Conservation (phyloP, 2,329 filamentous ascomycete species). For the Calonectria montana region DNA sequence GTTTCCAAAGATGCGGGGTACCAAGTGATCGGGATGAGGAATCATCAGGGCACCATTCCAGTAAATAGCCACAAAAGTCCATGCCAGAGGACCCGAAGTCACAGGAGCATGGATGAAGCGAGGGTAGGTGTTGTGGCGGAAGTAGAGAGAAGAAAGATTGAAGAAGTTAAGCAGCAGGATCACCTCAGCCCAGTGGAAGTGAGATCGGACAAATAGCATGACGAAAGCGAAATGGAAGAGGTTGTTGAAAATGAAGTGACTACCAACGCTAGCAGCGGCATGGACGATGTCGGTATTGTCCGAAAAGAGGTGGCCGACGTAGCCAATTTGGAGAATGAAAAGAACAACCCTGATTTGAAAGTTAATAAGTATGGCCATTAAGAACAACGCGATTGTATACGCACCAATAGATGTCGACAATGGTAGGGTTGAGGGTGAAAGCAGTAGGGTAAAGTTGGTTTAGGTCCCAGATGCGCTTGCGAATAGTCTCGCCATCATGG, state of each 20-base stretch:
- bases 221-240: conserved; percentile 85
- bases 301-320: conserved; percentile 82
- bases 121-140: conserved; percentile 79
- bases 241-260: conserved; percentile 89
- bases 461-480: conserved; percentile 79
- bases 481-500: conserved; percentile 67
- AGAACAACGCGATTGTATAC: background rate
- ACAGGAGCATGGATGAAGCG: conserved; percentile 81
- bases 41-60: conserved; percentile 90
- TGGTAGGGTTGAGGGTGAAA: conserved; percentile 77
- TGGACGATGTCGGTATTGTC: conserved; percentile 71
- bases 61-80: conserved; percentile 88
- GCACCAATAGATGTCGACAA: conserved; percentile 81
- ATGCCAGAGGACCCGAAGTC: conserved; percentile 81
- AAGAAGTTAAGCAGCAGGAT: conserved; percentile 84
- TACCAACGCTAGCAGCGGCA: conserved; percentile 80
- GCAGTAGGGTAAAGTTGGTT: conserved; percentile 75
- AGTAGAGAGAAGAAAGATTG: conserved; percentile 83
- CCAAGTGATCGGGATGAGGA: conserved; percentile 71
- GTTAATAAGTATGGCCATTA: background rate
- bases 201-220: conserved; percentile 81
- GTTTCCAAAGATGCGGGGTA: conserved; percentile 85
- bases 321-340: conserved; percentile 80
- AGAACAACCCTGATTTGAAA: conserved; percentile 70
- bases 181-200: conserved; percentile 81